These are phyloP conservation scores for Pichia sp. DNA, from an alignment of 1,139 yeast species.

Conservation along the genomic window DNA sequence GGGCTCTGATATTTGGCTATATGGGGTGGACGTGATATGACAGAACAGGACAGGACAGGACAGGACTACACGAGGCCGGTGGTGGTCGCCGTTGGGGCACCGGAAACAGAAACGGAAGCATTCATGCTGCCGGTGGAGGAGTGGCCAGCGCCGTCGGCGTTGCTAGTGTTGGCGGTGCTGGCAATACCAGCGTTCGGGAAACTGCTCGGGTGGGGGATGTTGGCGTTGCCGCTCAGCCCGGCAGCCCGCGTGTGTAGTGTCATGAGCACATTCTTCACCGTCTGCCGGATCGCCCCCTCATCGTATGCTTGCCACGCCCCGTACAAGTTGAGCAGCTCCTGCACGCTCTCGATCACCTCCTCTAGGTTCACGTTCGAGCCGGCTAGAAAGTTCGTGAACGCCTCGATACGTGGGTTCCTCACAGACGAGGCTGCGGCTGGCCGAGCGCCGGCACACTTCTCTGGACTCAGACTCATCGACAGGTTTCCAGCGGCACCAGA, in stretches of 20 bases:
- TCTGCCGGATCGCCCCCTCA: constrained; percentile 40
- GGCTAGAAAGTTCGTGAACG: constrained; percentile 63
- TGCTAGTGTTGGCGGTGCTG: background rate
- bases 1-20: background rate
- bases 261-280: constrained; percentile 20
- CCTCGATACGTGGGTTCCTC: constrained; percentile 15
- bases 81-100: too few relatives aligned
- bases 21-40: too few relatives aligned
- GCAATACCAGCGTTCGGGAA: background rate
- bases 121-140: too few relatives aligned
- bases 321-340: constrained; percentile 73
- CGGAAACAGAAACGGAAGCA: too few relatives aligned
- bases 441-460: background rate
- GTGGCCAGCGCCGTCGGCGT: too few relatives aligned
- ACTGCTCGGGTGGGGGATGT: background rate
- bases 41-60: too few relatives aligned
- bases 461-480: constrained; percentile 7
- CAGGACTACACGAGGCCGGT: too few relatives aligned
- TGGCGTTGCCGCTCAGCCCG: background rate
- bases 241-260: constrained; percentile 4
- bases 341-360: constrained; percentile 74
- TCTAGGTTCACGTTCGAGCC: constrained; percentile 72
- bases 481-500: background rate
- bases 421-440: background rate
- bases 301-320: constrained; percentile 83